Base-by-base conservation (phyloP, 306 rosid genomes). In the Lagenaria siceraria region DNA sequence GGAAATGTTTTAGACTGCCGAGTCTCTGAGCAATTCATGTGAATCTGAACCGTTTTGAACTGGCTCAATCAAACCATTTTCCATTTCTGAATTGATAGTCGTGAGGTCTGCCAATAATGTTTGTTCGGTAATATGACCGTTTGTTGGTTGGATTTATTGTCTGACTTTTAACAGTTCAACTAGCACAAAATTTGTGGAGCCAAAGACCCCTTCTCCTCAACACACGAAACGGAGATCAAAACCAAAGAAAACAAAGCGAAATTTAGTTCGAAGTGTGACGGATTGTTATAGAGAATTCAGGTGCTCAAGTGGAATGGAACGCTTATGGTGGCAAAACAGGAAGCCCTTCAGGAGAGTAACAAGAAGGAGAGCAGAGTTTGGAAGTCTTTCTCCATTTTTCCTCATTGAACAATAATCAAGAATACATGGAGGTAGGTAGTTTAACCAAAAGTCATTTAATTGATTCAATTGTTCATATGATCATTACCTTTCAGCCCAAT, bases 281-380 rank as follows among this genome's bases (percentile, higher is more conserved):
- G 88, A 86, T 77, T 75, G 81, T 22, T 74, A 54, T 69, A 72
- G 77, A 56, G 69, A 56, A 31, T 75, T 59, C 54, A 81, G 89
- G 83, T 64, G 78, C 79, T 66, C 86, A 7, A 71, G 85, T 77
- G 91, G 90, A 85, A 87, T 82, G 25, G 97, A 86, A 68, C 77
- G 82, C 49, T 80, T 92, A 63, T 80, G 96, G 92, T 94, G 98
- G 98, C 87, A 82, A 76, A 92, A 87, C 79, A 91, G 87, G 84
- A 95, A 95, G 84, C 92, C 96, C 27, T 90, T 88, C 78, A 87
- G 97, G 83, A 92, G 98, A 87, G 96, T 82, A 76, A 82, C 85
- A 10, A 92, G 77, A 84, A 90, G 79, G 81, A 96, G 98, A 29
- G 78, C 84, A 10, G 90, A 89, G 82, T 91, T 95, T 63, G 61